These are phyloP conservation scores for Blastomyces emzantsi DNA, from an alignment of 2,329 filamentous ascomycete genomes.

Conservation along the genomic window DNA sequence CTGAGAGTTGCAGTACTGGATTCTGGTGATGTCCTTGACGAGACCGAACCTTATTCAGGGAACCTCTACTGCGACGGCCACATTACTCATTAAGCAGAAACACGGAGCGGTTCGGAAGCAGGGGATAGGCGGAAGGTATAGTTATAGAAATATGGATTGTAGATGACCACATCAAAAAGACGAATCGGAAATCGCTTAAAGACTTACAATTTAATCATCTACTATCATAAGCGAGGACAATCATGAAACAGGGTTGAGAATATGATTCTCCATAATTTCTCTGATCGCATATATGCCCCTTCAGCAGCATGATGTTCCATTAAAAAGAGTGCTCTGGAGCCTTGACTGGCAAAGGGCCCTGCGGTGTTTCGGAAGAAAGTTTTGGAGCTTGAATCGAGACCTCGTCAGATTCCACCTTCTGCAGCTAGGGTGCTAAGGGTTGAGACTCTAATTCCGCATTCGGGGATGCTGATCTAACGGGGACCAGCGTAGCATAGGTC, in stretches of 20 bases:
- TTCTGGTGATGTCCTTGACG: not conserved
- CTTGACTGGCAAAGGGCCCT: not conserved
- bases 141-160: not conserved
- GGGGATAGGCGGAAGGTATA: not conserved
- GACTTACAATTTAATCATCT: not conserved
- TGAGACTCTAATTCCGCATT: not conserved
- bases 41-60: not conserved
- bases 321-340: not conserved
- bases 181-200: not conserved
- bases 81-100: not conserved
- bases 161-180: not conserved
- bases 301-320: not conserved
- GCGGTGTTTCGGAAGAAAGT: not conserved
- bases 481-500: not conserved
- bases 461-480: not conserved
- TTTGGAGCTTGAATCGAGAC: not conserved
- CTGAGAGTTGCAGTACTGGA: not conserved
- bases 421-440: not conserved
- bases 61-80: not conserved
- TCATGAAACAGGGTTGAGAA: not conserved
- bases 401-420: not conserved
- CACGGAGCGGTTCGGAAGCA: not conserved
- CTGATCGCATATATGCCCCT: not conserved
- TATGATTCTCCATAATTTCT: not conserved
- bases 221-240: not conserved